phyloP scores from a whole-genome alignment of 192 early-diverging fungal genomes.

The Powellomyces hirtus region DNA sequence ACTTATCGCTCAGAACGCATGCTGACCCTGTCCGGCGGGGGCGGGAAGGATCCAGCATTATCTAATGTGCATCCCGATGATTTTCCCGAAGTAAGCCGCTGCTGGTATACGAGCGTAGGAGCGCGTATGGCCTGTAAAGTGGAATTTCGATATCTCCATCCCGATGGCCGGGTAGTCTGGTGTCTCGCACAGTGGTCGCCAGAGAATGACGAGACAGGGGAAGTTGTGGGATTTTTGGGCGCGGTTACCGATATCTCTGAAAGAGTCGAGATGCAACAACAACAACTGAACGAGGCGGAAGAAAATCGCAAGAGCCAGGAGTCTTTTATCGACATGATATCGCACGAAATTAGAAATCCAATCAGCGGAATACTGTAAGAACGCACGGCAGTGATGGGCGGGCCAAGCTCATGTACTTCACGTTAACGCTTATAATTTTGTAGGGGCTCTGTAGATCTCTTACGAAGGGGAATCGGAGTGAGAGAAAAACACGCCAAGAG shows the following conservation, averaged over 20 bases:
- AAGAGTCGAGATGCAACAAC: background rate
- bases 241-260: constrained; percentile 22
- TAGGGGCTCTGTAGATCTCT: too few relatives aligned
- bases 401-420: too few relatives aligned
- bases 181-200: constrained; percentile 1
- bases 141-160: background rate
- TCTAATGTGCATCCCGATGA: background rate
- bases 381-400: too few relatives aligned
- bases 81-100: background rate
- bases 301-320: constrained; percentile 9
- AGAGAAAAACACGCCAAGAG: too few relatives aligned
- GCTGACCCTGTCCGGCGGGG: background rate
- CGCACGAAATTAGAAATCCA: constrained; percentile 18
- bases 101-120: background rate
- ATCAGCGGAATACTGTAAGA: background rate
- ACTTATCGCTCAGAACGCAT: background rate
- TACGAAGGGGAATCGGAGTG: too few relatives aligned
- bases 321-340: constrained; percentile 9
- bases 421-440: too few relatives aligned
- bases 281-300: constrained; percentile 10
- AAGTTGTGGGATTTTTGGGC: background rate
- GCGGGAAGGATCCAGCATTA: background rate
- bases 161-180: background rate
- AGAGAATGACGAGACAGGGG: background rate
- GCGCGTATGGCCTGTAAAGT: background rate